Evolutionary conservation across 78 protist species (phyloP), one percentile per base, ranked within the genome.

Genomic region (Tieghemostelium lacteum): DNA sequence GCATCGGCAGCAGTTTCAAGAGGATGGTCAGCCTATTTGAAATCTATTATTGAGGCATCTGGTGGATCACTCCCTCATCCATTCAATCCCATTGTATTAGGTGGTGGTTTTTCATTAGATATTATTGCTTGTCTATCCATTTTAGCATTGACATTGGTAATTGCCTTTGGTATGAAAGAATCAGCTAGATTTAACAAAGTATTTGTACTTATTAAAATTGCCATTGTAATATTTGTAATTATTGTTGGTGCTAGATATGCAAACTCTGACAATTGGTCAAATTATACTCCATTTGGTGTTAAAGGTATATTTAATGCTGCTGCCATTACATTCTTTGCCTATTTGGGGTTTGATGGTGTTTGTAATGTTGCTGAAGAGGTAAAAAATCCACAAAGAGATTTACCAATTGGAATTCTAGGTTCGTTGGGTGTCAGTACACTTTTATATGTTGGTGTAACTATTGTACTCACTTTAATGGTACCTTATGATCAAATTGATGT

Each of bases 361-460:
- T 73, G 92, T 77, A 80, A 74, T 42, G 75, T 73, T 10, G 95
- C 95, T 3, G 95, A 92, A 50, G 95, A 92, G 26, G 69, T 70
- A 16, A 71, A 66, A 49, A 70, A 75, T n/a, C 95, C 95, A 31
- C 74, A 67, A 66, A 62, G 95, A 40, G 95, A 85, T 58, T 36
- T 92, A 49, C 95, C 95, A 31, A 72, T 92, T 49, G 95, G 87
- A 34, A 73, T 93, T 34, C 17, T 93, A 5, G 87, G 86, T 6
- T 85, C 93, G 19, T 22, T 93, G 5, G 78, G 70, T 39, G 76
- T 93, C 39, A 67, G 80, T 40, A 86, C 92, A 2, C 62, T 64
- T 26, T 67, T 93, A 40, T 93, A 93, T 55, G 29, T 70, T 42
- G 78, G 42, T 8, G 86, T 86, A 0, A 28, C 86, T 0, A 34